phyloP scores from a whole-genome alignment of 345 rosid genomes.

The Gynandropsis gynandra region DNA sequence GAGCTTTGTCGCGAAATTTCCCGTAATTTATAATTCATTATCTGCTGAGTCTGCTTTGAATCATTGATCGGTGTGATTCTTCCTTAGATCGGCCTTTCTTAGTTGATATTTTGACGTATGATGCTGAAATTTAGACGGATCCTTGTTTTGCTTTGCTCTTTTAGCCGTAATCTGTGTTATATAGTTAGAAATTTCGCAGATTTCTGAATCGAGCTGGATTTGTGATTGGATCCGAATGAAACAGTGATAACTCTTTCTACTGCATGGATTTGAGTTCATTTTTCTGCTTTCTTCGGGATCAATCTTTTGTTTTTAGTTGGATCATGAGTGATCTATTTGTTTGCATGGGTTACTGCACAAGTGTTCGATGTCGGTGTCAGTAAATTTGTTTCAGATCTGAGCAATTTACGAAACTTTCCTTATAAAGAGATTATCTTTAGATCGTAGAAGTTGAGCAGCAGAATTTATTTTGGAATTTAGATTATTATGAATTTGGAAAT shows the following conservation, averaged over 20 bases:
- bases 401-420: background rate
- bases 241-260: no score
- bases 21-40: background rate
- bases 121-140: background rate
- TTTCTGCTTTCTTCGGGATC: background rate
- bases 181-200: background rate
- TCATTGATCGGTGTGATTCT: background rate
- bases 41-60: background rate
- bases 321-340: constrained; percentile 1
- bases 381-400: constrained; percentile 13
- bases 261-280: background rate
- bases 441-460: background rate
- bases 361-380: constrained; percentile 1
- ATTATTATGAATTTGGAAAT: background rate
- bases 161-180: background rate
- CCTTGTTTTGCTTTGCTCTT: background rate
- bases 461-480: no score
- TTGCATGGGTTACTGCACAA: background rate
- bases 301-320: background rate
- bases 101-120: background rate
- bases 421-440: background rate
- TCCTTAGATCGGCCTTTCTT: constrained; percentile 5
- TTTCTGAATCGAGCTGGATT: background rate
- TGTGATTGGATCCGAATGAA: background rate
- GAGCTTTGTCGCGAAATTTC: background rate